Conservation (phyloP, 768 basidiomycete species). For the Leccinum barrowsii region DNA sequence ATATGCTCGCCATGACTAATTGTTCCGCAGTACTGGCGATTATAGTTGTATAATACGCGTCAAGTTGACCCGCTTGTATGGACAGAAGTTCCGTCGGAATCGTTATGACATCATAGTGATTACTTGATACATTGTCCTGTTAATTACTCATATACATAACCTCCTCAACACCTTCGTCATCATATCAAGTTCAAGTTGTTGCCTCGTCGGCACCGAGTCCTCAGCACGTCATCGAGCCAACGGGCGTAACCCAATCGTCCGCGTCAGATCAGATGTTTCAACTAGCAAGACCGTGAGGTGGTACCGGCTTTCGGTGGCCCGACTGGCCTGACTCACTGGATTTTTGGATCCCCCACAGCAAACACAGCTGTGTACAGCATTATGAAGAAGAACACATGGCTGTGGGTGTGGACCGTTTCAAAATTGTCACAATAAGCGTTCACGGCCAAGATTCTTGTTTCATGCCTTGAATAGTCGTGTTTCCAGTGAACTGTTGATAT, state of each 20-base stretch:
- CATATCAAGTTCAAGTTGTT: background rate
- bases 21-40: slow-evolving; percentile 1
- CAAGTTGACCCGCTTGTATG: background rate
- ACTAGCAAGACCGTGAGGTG: background rate
- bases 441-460: slow-evolving; percentile 4
- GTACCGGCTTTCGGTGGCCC: background rate
- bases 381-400: background rate
- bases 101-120: background rate
- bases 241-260: background rate
- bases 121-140: background rate
- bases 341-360: slow-evolving; percentile 8
- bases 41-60: background rate
- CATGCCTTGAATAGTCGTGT: background rate
- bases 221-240: background rate
- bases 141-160: background rate
- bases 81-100: background rate
- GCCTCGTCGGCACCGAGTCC: background rate
- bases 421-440: background rate
- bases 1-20: background rate
- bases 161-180: background rate
- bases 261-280: background rate
- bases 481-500: background rate
- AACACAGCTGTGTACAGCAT: slow-evolving; percentile 21
- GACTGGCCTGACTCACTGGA: slow-evolving; percentile 10
- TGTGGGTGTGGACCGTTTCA: background rate